phyloP scores from a whole-genome alignment of 345 rosid genomes.

The Eucalyptus pumila region DNA sequence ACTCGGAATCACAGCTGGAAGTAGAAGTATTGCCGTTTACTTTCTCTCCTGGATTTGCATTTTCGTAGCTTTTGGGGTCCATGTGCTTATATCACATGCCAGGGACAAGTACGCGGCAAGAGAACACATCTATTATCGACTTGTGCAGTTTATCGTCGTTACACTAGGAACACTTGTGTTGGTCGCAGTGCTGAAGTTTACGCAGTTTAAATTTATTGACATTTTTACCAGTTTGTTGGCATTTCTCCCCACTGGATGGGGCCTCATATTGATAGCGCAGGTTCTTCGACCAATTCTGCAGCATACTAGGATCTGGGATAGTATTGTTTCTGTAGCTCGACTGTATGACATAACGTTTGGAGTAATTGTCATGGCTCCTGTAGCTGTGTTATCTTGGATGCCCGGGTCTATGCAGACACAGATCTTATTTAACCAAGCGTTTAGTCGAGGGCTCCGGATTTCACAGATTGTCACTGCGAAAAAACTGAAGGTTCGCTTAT shows the following conservation, averaged over 20 bases:
- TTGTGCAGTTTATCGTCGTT: background rate
- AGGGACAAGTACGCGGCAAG: background rate
- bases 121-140: background rate
- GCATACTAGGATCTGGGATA: background rate
- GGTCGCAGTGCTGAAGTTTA: background rate
- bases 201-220: background rate
- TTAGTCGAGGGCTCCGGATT: background rate
- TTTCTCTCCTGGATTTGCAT: background rate
- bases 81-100: background rate
- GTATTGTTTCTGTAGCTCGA: background rate
- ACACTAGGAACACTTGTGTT: background rate
- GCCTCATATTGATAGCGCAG: background rate
- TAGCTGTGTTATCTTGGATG: background rate
- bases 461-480: background rate
- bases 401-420: background rate
- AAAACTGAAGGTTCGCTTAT: conserved; percentile 22
- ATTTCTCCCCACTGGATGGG: background rate
- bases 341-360: background rate
- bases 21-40: background rate
- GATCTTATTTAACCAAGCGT: background rate
- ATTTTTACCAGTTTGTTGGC: background rate
- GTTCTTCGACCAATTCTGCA: background rate
- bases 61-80: background rate
- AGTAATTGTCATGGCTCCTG: background rate
- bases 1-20: background rate